A percentile compares a stretch with the other conserved stretches of the same genome.
These are phyloP conservation scores for Penicillium sp. DNA, from an alignment of 2,329 filamentous ascomycete species.

Conservation along the genomic window DNA sequence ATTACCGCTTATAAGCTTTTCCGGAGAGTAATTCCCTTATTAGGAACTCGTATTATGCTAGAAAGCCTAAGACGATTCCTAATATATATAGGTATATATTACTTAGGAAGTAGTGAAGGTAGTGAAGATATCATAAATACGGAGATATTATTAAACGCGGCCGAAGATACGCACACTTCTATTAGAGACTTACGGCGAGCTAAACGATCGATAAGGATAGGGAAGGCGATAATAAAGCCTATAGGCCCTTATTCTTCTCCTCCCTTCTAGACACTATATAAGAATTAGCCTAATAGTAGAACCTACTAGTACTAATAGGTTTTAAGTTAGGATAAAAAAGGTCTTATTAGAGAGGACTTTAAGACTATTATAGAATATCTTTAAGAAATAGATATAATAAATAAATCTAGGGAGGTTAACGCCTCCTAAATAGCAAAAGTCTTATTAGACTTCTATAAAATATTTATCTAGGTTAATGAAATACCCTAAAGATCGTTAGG, in stretches of 20 bases:
- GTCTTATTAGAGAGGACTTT: background rate
- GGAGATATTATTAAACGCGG: background rate
- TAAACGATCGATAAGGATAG: too few species aligned
- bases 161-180: background rate
- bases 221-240: too few species aligned
- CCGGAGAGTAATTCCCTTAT: background rate
- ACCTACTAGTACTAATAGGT: background rate
- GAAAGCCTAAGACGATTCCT: background rate
- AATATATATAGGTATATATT: background rate
- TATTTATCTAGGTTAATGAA: too few species aligned
- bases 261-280: slow-evolving; percentile 7
- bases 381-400: background rate
- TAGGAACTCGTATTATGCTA: background rate
- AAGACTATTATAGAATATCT: background rate
- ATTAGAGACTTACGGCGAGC: background rate
- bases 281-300: background rate
- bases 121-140: background rate
- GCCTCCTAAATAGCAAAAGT: background rate
- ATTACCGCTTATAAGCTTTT: background rate
- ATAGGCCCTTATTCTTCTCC: background rate
- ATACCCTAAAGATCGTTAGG: too few species aligned
- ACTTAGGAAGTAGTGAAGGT: background rate
- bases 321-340: slow-evolving; percentile 1
- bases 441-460: too few species aligned
- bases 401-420: background rate